These are phyloP conservation scores for Termitomyces sp. DNA, from an alignment of 1,284 basidiomycete species.

Conservation along the genomic window DNA sequence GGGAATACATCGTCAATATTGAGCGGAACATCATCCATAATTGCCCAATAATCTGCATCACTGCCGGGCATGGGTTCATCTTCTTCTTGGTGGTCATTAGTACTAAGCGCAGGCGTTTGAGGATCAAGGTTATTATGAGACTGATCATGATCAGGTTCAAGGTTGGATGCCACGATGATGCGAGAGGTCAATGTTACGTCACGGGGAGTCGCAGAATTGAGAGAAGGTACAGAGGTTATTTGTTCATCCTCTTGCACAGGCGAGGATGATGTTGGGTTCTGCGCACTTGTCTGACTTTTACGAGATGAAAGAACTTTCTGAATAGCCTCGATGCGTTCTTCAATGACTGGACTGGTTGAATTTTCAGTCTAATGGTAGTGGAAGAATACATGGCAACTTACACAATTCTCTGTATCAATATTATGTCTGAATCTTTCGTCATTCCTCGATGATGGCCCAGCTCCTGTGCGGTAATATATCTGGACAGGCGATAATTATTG, in stretches of 20 bases:
- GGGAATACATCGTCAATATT: conserved; percentile 17
- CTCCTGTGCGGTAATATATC: conserved; percentile 15
- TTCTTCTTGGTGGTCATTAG: conserved; percentile 2
- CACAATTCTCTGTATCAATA: conserved; percentile 15
- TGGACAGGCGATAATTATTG: conserved; percentile 12
- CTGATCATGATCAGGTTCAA: neutral
- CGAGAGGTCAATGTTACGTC: neutral
- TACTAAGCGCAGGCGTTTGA: neutral
- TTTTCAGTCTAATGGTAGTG: neutral
- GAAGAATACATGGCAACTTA: conserved; percentile 2
- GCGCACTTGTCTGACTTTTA: conserved; percentile 11
- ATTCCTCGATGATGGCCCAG: conserved; percentile 16
- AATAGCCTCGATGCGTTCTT: conserved; percentile 24
- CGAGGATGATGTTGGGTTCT: neutral
- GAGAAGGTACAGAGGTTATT: neutral
- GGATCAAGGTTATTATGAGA: neutral
- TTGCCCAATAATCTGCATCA: conserved; percentile 21
- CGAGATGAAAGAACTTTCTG: conserved; percentile 21
- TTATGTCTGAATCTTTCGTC: conserved; percentile 13
- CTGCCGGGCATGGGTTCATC: conserved; percentile 15
- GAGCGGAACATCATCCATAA: conserved; percentile 18
- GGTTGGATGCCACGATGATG: neutral
- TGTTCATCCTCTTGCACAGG: neutral
- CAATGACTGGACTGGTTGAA: conserved; percentile 15
- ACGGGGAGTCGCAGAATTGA: neutral